Evolutionary conservation across 768 basidiomycete genomes (phyloP).

Genomic region (Leccinellum albellum): DNA sequence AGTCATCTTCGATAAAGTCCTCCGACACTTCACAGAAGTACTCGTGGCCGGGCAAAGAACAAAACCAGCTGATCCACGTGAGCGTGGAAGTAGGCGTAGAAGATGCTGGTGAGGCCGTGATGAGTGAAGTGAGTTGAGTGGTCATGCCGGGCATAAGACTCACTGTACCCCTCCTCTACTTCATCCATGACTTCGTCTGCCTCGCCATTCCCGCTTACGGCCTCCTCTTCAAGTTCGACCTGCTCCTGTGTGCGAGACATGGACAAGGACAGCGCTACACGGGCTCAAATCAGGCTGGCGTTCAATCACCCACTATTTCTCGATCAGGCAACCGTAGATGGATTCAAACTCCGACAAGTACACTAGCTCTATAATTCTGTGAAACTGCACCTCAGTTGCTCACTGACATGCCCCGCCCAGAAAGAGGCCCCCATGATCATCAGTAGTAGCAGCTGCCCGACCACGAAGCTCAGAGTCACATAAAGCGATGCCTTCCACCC

Average conservation of each 20-base stretch:
- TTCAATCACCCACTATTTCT: constrained; percentile 15
- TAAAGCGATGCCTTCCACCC: constrained; percentile 65
- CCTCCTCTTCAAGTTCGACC: constrained; percentile 57
- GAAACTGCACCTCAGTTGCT: constrained; percentile 51
- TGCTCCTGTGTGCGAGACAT: constrained; percentile 40
- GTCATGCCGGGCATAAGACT: constrained; percentile 33
- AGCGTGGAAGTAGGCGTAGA: constrained; percentile 88
- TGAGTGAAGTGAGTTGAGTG: constrained; percentile 15
- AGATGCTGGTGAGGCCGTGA: constrained; percentile 50
- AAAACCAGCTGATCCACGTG: constrained; percentile 97
- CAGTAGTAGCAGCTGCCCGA: constrained; percentile 67
- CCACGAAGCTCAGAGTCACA: constrained; percentile 59
- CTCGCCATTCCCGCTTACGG: constrained; percentile 51
- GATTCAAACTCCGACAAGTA: constrained; percentile 30
- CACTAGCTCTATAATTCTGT: constrained; percentile 4
- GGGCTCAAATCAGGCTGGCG: constrained; percentile 23
- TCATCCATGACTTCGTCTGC: constrained; percentile 81
- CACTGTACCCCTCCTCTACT: constrained; percentile 69
- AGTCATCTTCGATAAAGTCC: constrained; percentile 99
- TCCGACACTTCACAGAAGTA: constrained; percentile 98
- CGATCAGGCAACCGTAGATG: constrained; percentile 25
- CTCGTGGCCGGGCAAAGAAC: constrained; percentile 91
- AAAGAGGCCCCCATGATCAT: constrained; percentile 69
- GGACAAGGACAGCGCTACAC: constrained; percentile 34
- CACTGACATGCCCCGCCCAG: constrained; percentile 44